Conservation (phyloP, 2,329 filamentous ascomycete genomes). For the Saccharata proteae region DNA sequence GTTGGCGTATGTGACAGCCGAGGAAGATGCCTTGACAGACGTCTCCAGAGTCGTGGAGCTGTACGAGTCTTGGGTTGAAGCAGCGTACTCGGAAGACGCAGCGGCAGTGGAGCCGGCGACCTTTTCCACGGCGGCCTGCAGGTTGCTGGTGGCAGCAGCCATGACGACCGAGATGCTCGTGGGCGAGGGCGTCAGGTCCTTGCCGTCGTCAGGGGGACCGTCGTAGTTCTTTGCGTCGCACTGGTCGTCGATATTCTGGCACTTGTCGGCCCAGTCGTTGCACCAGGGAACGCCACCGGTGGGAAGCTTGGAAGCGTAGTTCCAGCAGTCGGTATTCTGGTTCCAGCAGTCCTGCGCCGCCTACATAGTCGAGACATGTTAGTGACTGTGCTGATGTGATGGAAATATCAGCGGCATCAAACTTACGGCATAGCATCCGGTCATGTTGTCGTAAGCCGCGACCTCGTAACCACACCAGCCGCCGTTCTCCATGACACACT, state of each 20-base stretch:
- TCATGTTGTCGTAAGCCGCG: slow-evolving; percentile 40
- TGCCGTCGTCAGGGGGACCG: slow-evolving; percentile 32
- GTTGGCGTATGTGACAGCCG: too few species aligned
- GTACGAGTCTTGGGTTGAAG: too few species aligned
- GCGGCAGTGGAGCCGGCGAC: neutral
- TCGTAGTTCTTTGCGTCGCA: slow-evolving; percentile 30
- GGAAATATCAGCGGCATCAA: neutral
- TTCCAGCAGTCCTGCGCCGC: slow-evolving; percentile 15
- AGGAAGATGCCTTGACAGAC: too few species aligned
- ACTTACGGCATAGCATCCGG: slow-evolving; percentile 46
- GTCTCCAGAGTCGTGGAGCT: too few species aligned
- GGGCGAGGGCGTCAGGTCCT: slow-evolving; percentile 24
- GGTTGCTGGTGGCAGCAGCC: slow-evolving; percentile 7
- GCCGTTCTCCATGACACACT: slow-evolving; percentile 52
- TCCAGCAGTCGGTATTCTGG: slow-evolving; percentile 32
- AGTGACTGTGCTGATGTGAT: neutral
- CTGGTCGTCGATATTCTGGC: slow-evolving; percentile 31
- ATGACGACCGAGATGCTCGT: slow-evolving; percentile 9
- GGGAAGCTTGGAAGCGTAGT: slow-evolving; percentile 42
- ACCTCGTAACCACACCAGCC: slow-evolving; percentile 62
- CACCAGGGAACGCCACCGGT: slow-evolving; percentile 48
- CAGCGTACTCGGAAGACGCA: too few species aligned
- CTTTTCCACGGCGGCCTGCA: too few species aligned
- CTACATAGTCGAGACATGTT: slow-evolving; percentile 1
- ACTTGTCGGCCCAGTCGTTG: slow-evolving; percentile 50